These are phyloP conservation scores for Leucoagaricus sp. DNA, from an alignment of 1,284 basidiomycete species.

Conservation along the genomic window DNA sequence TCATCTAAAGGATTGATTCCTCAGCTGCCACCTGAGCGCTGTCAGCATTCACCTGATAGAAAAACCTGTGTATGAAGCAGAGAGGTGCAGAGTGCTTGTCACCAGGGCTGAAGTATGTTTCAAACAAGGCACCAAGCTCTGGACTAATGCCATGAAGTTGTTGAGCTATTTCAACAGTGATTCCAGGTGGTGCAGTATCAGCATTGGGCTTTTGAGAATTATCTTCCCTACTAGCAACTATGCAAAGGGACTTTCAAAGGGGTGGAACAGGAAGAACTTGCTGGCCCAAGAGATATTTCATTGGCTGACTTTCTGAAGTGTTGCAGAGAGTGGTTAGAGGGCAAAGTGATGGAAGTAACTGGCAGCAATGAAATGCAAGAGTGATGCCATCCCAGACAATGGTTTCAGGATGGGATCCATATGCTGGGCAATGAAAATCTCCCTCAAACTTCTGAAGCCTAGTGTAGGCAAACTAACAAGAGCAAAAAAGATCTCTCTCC, in stretches of 20 bases:
- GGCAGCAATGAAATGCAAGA: conserved; percentile 22
- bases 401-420: conserved; percentile 23
- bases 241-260: not conserved
- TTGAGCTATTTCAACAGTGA: not conserved
- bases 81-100: not conserved
- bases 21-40: not conserved
- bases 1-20: not conserved
- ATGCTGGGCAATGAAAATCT: conserved; percentile 24
- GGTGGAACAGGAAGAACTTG: not conserved
- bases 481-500: conserved; percentile 20
- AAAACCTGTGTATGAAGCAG: not conserved
- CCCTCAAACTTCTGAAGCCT: conserved; percentile 20
- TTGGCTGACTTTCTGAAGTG: not conserved
- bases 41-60: not conserved
- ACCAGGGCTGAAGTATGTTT: not conserved
- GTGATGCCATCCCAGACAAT: conserved; percentile 29
- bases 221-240: not conserved
- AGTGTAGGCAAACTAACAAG: conserved; percentile 27
- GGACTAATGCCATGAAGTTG: not conserved
- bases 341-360: conserved; percentile 10
- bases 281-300: not conserved
- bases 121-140: not conserved
- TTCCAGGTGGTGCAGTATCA: not conserved
- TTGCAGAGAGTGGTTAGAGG: not conserved
- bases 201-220: not conserved